phyloP scores from a whole-genome alignment of 2,329 filamentous ascomycete species.

The Fusarium decemcellulare region DNA sequence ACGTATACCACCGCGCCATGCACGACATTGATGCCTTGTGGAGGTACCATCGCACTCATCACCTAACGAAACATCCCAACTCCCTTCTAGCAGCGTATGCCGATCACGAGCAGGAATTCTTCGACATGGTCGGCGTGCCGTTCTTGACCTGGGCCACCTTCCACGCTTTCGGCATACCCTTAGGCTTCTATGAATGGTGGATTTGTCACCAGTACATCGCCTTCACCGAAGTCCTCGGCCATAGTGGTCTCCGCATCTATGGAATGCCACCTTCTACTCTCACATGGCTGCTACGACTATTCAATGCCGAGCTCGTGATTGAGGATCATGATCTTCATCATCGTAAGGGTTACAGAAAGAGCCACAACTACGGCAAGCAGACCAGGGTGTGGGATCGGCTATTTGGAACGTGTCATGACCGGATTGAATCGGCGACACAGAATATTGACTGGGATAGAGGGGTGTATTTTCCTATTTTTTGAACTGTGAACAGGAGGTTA shows the following conservation, averaged over 20 bases:
- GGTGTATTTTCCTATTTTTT: slow-evolving; percentile 23
- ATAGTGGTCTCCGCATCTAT: slow-evolving; percentile 28
- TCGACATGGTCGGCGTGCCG: slow-evolving; percentile 32
- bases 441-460: slow-evolving; percentile 26
- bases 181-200: slow-evolving; percentile 36
- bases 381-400: slow-evolving; percentile 28
- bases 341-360: slow-evolving; percentile 33
- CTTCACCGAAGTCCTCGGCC: slow-evolving; percentile 32
- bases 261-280: slow-evolving; percentile 29
- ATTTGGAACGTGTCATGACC: slow-evolving; percentile 29
- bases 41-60: slow-evolving; percentile 35
- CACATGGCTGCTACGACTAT: slow-evolving; percentile 11
- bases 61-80: slow-evolving; percentile 33
- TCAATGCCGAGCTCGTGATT: slow-evolving; percentile 18
- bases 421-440: slow-evolving; percentile 13
- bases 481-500: neutral
- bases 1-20: slow-evolving; percentile 34
- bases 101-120: slow-evolving; percentile 37
- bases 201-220: slow-evolving; percentile 35
- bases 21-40: slow-evolving; percentile 31
- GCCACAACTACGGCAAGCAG: slow-evolving; percentile 35
- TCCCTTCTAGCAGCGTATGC: slow-evolving; percentile 28
- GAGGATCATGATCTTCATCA: slow-evolving; percentile 36
- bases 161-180: slow-evolving; percentile 13
- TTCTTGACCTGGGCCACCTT: slow-evolving; percentile 30